Evolutionary conservation across 495 filamentous ascomycete species (phyloP).

Genomic region (Chaetomium fimeti): DNA sequence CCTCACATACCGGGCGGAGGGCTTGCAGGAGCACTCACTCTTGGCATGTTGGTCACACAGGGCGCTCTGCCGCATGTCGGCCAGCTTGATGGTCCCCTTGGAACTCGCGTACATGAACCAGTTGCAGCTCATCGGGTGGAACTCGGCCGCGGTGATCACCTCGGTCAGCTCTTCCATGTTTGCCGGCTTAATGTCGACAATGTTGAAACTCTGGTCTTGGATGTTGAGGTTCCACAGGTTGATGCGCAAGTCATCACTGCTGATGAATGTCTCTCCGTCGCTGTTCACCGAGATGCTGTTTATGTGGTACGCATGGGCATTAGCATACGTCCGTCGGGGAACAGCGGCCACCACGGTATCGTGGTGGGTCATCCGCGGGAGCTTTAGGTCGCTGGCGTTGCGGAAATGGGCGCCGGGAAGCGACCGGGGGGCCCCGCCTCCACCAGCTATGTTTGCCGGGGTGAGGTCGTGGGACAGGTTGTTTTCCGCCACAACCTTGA

Average conservation of each 20-base stretch:
- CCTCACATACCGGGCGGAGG: not conserved
- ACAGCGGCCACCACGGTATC: constrained; percentile 98
- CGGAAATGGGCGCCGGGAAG: constrained; percentile 72
- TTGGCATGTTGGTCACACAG: constrained; percentile 95
- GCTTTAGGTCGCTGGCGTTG: constrained; percentile 76
- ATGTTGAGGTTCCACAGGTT: constrained; percentile 99
- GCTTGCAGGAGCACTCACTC: constrained; percentile 54
- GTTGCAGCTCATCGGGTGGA: constrained; percentile 96
- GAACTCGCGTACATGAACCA: constrained; percentile 99
- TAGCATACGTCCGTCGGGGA: constrained; percentile 91
- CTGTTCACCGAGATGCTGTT: constrained; percentile 99
- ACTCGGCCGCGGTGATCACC: constrained; percentile 97
- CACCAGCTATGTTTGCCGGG: constrained; percentile 70
- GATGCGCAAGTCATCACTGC: constrained; percentile 94
- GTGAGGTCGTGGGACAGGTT: constrained; percentile 94
- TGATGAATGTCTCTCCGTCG: constrained; percentile 98
- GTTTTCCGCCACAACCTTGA: constrained; percentile 98
- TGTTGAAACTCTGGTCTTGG: constrained; percentile 99
- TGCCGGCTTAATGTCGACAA: constrained; percentile 98
- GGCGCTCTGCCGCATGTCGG: constrained; percentile 95
- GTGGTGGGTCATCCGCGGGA: constrained; percentile 94
- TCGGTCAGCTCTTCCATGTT: constrained; percentile 99
- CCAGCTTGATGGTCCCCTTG: constrained; percentile 97
- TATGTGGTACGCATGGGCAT: constrained; percentile 98
- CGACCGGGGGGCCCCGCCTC: constrained; percentile 67